Conservation (phyloP, 257 asterid genomes). For the Fraxinus quadrangulata region DNA sequence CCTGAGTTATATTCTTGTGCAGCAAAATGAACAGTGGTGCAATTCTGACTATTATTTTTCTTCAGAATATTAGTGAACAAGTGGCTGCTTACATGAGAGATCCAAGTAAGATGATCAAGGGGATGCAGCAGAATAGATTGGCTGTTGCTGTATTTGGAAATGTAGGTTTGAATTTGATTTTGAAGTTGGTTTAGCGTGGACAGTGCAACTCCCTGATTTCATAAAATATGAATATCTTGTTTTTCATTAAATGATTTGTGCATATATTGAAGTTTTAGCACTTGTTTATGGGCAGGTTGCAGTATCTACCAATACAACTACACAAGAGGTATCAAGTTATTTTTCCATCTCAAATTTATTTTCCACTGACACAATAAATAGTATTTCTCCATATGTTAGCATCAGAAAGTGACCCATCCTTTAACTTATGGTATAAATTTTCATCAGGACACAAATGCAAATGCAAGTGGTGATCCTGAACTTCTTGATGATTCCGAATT, state of each 20-base stretch:
- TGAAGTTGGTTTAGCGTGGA: slow-evolving; percentile 1
- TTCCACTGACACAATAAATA: not conserved
- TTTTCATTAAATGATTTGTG: not conserved
- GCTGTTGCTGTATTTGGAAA: slow-evolving; percentile 81
- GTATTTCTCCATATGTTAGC: not conserved
- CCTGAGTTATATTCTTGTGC: slow-evolving; percentile 16
- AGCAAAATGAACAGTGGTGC: slow-evolving; percentile 17
- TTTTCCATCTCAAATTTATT: not conserved
- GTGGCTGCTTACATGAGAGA: slow-evolving; percentile 92
- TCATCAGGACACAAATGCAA: slow-evolving; percentile 43
- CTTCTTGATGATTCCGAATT: slow-evolving; percentile 85
- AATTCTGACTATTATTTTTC: slow-evolving; percentile 30
- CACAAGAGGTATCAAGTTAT: slow-evolving; percentile 51
- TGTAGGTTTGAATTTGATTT: slow-evolving; percentile 48
- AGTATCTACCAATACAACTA: slow-evolving; percentile 38
- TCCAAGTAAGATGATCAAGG: slow-evolving; percentile 91
- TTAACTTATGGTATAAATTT: not conserved
- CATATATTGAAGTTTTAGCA: slow-evolving; percentile 12
- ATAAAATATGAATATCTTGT: slow-evolving; percentile 3
- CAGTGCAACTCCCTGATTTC: not conserved
- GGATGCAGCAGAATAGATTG: slow-evolving; percentile 84
- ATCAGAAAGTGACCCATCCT: not conserved
- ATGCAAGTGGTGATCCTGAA: slow-evolving; percentile 72
- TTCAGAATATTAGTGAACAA: slow-evolving; percentile 88
- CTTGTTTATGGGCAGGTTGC: slow-evolving; percentile 52